These are phyloP conservation scores for Calonectria pauciramosa DNA, from an alignment of 2,329 filamentous ascomycete species.

Conservation along the genomic window DNA sequence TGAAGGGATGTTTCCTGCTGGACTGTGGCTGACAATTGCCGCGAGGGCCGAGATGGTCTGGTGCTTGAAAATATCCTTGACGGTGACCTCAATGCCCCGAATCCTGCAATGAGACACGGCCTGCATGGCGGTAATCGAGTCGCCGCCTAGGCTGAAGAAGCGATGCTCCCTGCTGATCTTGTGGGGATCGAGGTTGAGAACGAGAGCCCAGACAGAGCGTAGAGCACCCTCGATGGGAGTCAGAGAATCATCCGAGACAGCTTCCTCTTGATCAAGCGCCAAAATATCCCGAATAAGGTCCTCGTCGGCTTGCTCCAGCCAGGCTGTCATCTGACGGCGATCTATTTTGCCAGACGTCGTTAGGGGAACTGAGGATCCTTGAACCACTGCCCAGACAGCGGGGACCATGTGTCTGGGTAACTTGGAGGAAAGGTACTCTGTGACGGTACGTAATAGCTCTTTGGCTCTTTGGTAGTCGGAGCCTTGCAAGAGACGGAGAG, in stretches of 20 bases:
- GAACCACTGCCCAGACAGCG: neutral
- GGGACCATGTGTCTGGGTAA: neutral
- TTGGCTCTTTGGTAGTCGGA: neutral
- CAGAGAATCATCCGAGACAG: slow-evolving; percentile 41
- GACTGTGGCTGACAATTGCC: neutral
- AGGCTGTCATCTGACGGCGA: neutral
- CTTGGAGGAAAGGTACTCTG: neutral
- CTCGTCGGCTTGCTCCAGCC: neutral
- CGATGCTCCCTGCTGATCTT: slow-evolving; percentile 57
- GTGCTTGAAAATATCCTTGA: slow-evolving; percentile 6
- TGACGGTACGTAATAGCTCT: neutral
- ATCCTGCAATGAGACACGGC: neutral
- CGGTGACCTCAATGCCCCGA: neutral
- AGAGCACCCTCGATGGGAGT: neutral
- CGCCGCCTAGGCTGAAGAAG: slow-evolving; percentile 64
- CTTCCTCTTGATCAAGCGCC: neutral
- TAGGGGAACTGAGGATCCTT: neutral
- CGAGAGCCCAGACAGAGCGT: slow-evolving; percentile 50
- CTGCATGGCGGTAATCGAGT: slow-evolving; percentile 60
- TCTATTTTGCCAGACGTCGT: neutral
- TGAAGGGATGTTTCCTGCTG: neutral
- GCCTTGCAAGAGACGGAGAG: neutral
- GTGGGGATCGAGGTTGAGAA: slow-evolving; percentile 50
- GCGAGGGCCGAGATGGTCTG: neutral
- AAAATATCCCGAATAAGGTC: neutral